A percentile compares a stretch with the other conserved stretches of the same genome.
These are phyloP conservation scores for Sphagnum contortum DNA, from an alignment of 225 moss, liverwort and hornwort species.

Conservation along the genomic window DNA sequence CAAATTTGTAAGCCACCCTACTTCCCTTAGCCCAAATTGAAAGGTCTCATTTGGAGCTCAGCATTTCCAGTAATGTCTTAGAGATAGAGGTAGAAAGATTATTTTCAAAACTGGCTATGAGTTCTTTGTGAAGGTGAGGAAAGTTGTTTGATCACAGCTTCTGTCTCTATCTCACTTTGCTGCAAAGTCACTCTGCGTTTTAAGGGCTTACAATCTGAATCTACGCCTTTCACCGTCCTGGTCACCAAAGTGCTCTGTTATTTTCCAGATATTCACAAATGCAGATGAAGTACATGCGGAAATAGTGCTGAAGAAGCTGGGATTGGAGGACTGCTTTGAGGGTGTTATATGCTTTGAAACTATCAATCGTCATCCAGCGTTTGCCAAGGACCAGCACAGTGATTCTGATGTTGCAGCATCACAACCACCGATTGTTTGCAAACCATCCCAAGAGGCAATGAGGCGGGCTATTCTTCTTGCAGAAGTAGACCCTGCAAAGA, in stretches of 20 bases:
- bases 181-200: too few species aligned
- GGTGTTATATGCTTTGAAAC: conserved; percentile 46
- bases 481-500: conserved; percentile 24
- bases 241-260: too few species aligned
- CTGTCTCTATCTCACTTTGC: too few species aligned
- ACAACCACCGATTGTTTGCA: conserved; percentile 32
- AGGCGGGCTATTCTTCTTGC: conserved; percentile 38
- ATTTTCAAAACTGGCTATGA: too few species aligned
- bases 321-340: conserved; percentile 47
- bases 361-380: conserved; percentile 27
- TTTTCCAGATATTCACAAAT: conserved; percentile 35
- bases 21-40: too few species aligned
- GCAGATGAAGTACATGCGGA: conserved; percentile 46
- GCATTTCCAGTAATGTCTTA: too few species aligned
- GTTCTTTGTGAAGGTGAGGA: too few species aligned
- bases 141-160: too few species aligned
- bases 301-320: conserved; percentile 25
- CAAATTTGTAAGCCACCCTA: conserved; percentile 12
- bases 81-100: too few species aligned
- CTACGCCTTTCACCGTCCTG: too few species aligned
- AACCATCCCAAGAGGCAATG: conserved; percentile 33
- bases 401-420: conserved; percentile 4
- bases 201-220: too few species aligned
- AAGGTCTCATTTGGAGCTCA: too few species aligned
- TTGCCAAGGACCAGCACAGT: conserved; percentile 13